phyloP scores from a whole-genome alignment of 176 grass and related monocot genomes.

The Lolium rigidum region DNA sequence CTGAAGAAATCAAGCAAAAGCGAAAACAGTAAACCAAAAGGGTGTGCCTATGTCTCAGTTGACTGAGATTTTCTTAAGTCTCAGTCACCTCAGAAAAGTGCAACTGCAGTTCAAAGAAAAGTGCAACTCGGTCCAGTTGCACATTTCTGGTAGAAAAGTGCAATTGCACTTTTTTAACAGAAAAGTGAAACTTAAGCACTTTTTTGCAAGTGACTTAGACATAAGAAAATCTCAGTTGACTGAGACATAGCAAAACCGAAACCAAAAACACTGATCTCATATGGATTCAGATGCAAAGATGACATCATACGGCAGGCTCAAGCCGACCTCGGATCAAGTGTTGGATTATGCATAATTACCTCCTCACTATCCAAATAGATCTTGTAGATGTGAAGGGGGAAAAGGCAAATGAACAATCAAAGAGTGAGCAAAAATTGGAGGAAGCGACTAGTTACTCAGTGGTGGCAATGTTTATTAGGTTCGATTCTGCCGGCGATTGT shows the following conservation, averaged over 20 bases:
- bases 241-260: too few species aligned
- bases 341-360: constrained; percentile 59
- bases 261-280: neutral
- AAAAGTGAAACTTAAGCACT: too few species aligned
- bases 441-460: constrained; percentile 64
- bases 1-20: neutral
- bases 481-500: constrained; percentile 98
- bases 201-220: too few species aligned
- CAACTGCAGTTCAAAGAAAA: too few species aligned
- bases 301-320: constrained; percentile 39
- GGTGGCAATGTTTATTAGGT: constrained; percentile 68
- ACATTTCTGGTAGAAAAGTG: too few species aligned
- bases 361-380: constrained; percentile 57
- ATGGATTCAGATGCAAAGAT: constrained; percentile 66
- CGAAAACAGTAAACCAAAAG: too few species aligned
- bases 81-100: too few species aligned
- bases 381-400: neutral
- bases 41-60: too few species aligned
- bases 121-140: too few species aligned
- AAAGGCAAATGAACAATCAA: neutral
- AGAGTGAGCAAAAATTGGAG: neutral
- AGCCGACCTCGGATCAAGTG: constrained; percentile 72
- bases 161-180: too few species aligned
- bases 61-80: too few species aligned
- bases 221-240: too few species aligned